Conservation (phyloP, 768 basidiomycete species). For the Paxillus ammoniavirescens region DNA sequence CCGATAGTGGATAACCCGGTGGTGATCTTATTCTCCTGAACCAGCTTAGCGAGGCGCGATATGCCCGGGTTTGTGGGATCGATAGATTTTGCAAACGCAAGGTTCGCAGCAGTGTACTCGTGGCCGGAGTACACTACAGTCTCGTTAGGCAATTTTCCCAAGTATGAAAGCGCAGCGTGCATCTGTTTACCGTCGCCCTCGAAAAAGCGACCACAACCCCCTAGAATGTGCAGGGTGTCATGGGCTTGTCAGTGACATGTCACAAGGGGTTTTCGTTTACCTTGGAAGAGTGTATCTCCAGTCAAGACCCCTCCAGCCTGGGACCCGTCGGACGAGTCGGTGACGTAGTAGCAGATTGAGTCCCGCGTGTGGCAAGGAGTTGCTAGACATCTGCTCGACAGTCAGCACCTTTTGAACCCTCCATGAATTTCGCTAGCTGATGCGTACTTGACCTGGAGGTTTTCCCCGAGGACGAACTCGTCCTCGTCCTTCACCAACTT, state of each 20-base stretch:
- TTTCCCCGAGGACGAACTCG: slow-evolving; percentile 69
- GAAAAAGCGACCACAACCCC: slow-evolving; percentile 92
- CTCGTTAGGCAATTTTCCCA: slow-evolving; percentile 71
- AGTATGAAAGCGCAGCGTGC: slow-evolving; percentile 65
- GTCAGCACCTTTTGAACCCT: slow-evolving; percentile 1
- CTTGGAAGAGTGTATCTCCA: slow-evolving; percentile 86
- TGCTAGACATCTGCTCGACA: slow-evolving; percentile 61
- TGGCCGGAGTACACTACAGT: slow-evolving; percentile 89
- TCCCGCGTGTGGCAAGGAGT: slow-evolving; percentile 96
- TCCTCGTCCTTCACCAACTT: slow-evolving; percentile 79
- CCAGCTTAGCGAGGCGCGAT: slow-evolving; percentile 54
- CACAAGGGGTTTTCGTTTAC: slow-evolving; percentile 5
- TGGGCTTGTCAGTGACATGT: background rate
- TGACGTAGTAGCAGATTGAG: slow-evolving; percentile 89
- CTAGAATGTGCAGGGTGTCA: slow-evolving; percentile 33
- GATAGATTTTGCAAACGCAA: slow-evolving; percentile 67
- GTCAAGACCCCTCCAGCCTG: slow-evolving; percentile 86
- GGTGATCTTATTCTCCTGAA: slow-evolving; percentile 58
- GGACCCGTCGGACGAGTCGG: slow-evolving; percentile 39
- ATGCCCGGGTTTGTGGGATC: slow-evolving; percentile 65
- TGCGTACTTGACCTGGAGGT: slow-evolving; percentile 57
- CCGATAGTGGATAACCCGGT: slow-evolving; percentile 86
- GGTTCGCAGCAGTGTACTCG: slow-evolving; percentile 80
- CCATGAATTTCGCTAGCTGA: slow-evolving; percentile 3
- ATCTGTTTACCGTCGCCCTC: slow-evolving; percentile 82